Evolutionary conservation across 768 basidiomycete genomes (phyloP), one percentile per base, ranked within the genome.

Genomic region (Mycena vitilis): DNA sequence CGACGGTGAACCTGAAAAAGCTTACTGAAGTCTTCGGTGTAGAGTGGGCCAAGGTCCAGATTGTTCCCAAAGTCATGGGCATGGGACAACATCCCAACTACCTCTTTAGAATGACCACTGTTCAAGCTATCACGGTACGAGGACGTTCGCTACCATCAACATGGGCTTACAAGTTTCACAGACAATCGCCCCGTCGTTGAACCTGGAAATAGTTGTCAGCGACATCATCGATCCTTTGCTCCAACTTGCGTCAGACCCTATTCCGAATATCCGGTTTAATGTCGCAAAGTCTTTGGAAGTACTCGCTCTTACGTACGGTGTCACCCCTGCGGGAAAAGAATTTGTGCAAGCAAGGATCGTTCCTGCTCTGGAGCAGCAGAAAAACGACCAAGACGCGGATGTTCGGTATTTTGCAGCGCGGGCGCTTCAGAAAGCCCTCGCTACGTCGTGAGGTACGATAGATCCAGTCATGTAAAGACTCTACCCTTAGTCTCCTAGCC

Each of bases 201-300:
- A 87, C 70, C 79, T 94, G 70, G 89, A 95, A 55, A 95, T 95
- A 72, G 87, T 98, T 72, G 89, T 89, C 38, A 86, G 91, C 55
- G 92, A 94, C 60, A 92, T 99, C 74, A 88, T 98, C 69, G 89
- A 90, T 25, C 91, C 93, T 45, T 87, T 99, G 57, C 81, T 97
- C 65, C 86, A 90, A 66, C 88, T 99, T 52, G 90, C 94, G 18
- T 84, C 85, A 59, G 98, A 99, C 77, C 90, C 94, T 13, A 99
- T 99, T 77, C 98, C 98, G 61, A 99, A 99, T 80, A 99, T 99
- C 79, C 94, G 98, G 44, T 99, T 99, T 86, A 99, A 99, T 78
- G 96, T 99, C 36, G 93, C 96, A 30, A 99, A 98, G 80, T 91
- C 94, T 34, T 83, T 99, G 73, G 97, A 99, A 82, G 89, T 95